phyloP scores from a whole-genome alignment of 2,329 filamentous ascomycete genomes.

The Curvularia eragrostidis region DNA sequence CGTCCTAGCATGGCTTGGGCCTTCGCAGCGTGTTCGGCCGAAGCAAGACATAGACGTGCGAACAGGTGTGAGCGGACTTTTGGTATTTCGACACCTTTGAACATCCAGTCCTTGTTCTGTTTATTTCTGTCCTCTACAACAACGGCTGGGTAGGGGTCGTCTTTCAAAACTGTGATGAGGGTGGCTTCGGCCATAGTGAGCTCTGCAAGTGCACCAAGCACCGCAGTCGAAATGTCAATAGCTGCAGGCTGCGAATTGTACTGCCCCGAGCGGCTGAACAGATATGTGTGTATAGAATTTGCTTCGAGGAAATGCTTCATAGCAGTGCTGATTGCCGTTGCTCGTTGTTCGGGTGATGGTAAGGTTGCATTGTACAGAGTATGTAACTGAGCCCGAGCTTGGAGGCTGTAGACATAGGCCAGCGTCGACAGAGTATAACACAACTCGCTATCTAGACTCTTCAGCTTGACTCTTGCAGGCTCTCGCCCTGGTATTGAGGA shows the following conservation, averaged over 20 bases:
- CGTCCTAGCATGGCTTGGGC: conserved; percentile 62
- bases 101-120: conserved; percentile 95
- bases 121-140: conserved; percentile 83
- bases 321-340: conserved; percentile 72
- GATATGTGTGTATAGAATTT: conserved; percentile 76
- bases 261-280: conserved; percentile 63
- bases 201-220: conserved; percentile 56
- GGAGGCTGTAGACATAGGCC: conserved; percentile 74
- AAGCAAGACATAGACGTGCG: conserved; percentile 84
- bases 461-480: conserved; percentile 69
- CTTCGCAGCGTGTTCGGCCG: conserved; percentile 83
- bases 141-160: conserved; percentile 87
- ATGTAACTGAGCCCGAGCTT: conserved; percentile 75
- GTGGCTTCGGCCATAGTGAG: conserved; percentile 88
- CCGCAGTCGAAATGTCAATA: conserved; percentile 53
- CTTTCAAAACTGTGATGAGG: conserved; percentile 86
- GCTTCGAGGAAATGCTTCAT: conserved; percentile 81
- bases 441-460: conserved; percentile 81
- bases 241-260: conserved; percentile 44
- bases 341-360: conserved; percentile 68
- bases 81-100: conserved; percentile 83
- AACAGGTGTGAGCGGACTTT: conserved; percentile 89
- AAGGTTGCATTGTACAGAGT: conserved; percentile 71
- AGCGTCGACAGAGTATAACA: conserved; percentile 79
- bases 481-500: conserved; percentile 65